Conservation (phyloP, 768 basidiomycete species). For the Mycena olivaceomarginata region DNA sequence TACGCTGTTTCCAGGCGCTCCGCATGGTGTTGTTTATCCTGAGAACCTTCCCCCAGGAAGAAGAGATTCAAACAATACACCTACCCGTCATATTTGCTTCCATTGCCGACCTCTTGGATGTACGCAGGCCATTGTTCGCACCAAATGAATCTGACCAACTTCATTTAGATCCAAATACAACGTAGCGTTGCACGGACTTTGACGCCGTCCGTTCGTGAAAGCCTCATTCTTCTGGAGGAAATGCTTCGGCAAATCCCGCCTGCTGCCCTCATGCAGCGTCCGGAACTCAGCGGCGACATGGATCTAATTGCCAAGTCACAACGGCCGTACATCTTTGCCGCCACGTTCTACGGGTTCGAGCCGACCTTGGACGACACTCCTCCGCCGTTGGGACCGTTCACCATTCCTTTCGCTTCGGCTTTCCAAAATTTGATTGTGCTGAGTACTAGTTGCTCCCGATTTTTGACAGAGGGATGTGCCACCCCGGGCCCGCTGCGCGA, state of each 20-base stretch:
- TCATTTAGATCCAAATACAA: constrained; percentile 59
- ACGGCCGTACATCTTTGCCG: constrained; percentile 74
- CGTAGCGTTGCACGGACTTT: constrained; percentile 58
- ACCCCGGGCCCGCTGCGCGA: constrained; percentile 63
- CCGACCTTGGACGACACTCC: constrained; percentile 44
- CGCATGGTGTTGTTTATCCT: constrained; percentile 85
- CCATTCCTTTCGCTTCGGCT: constrained; percentile 72
- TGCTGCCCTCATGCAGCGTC: constrained; percentile 69
- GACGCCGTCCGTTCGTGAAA: constrained; percentile 61
- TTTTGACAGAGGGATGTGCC: constrained; percentile 55
- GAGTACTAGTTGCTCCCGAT: constrained; percentile 65
- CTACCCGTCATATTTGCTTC: constrained; percentile 87
- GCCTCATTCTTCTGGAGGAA: constrained; percentile 71
- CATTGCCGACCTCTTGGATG: constrained; percentile 78
- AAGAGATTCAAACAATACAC: constrained; percentile 89
- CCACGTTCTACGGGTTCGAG: constrained; percentile 75
- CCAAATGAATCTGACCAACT: constrained; percentile 19
- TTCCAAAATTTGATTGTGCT: constrained; percentile 74
- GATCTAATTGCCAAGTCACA: constrained; percentile 54
- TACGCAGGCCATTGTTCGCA: constrained; percentile 57
- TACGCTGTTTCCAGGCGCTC: constrained; percentile 69
- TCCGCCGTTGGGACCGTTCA: constrained; percentile 50
- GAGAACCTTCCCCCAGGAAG: constrained; percentile 88
- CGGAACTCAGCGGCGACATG: constrained; percentile 63
- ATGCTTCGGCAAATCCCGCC: constrained; percentile 72